phyloP scores from a whole-genome alignment of 345 rosid genomes.

The Punica granatum region DNA sequence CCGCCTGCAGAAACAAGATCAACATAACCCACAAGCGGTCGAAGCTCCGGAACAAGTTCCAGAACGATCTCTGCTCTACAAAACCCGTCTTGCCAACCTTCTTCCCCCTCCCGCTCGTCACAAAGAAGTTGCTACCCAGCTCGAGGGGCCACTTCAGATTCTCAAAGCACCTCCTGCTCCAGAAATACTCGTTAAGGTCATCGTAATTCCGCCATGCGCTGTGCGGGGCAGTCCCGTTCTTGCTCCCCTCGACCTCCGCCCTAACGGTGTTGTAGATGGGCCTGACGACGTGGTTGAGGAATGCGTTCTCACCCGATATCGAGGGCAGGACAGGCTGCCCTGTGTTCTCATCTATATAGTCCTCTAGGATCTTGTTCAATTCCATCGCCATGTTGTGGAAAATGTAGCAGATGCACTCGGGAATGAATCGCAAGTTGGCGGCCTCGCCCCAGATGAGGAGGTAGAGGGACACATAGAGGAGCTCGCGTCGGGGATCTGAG shows the following conservation, averaged over 20 bases:
- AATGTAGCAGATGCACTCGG: slow-evolving; percentile 79
- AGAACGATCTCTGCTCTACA: slow-evolving; percentile 91
- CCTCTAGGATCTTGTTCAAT: slow-evolving; percentile 68
- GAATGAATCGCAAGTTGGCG: slow-evolving; percentile 79
- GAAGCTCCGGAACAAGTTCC: slow-evolving; percentile 79
- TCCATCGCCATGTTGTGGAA: slow-evolving; percentile 95
- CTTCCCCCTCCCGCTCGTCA: slow-evolving; percentile 37
- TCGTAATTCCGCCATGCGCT: slow-evolving; percentile 91
- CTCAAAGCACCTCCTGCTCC: slow-evolving; percentile 82
- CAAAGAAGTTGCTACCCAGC: slow-evolving; percentile 63
- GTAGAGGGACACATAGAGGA: slow-evolving; percentile 60
- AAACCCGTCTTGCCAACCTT: slow-evolving; percentile 93
- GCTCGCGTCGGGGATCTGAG: slow-evolving; percentile 59
- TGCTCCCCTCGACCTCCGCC: slow-evolving; percentile 75
- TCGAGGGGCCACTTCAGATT: slow-evolving; percentile 91
- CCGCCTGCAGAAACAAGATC: slow-evolving; percentile 69
- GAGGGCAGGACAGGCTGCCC: slow-evolving; percentile 83
- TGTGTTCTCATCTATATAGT: slow-evolving; percentile 80
- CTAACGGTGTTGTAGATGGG: slow-evolving; percentile 70
- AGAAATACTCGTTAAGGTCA: slow-evolving; percentile 90
- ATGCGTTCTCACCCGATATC: slow-evolving; percentile 70
- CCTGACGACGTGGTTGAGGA: slow-evolving; percentile 58
- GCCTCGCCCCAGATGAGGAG: slow-evolving; percentile 90
- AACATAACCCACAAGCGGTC: slow-evolving; percentile 85
- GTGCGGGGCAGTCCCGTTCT: slow-evolving; percentile 93